A percentile compares a stretch with the other conserved stretches of the same genome.
phyloP scores from a whole-genome alignment of 2,329 filamentous ascomycete species.

The Fusarium sp. region DNA sequence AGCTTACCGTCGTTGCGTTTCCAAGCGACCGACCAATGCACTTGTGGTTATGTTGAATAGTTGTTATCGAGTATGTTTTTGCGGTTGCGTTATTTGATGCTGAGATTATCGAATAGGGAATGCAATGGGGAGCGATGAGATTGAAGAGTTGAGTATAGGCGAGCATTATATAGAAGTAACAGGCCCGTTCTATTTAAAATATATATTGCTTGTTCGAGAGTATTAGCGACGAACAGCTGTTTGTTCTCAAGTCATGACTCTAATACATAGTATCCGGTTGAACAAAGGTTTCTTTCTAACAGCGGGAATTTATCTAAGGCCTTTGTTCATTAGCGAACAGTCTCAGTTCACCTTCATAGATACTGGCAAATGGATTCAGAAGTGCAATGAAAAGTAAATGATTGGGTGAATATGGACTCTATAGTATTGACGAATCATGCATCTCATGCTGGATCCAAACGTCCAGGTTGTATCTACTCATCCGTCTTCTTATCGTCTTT shows the following conservation, averaged over 20 bases:
- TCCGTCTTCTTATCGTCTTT: constrained; percentile 6
- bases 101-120: neutral
- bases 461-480: constrained; percentile 3
- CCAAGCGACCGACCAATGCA: neutral
- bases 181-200: neutral
- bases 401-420: constrained; percentile 8
- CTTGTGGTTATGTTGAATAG: neutral
- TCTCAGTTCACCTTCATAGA: neutral
- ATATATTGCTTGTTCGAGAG: neutral
- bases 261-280: neutral
- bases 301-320: neutral
- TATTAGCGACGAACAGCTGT: neutral
- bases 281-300: neutral
- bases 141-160: neutral
- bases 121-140: neutral
- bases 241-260: neutral
- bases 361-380: neutral
- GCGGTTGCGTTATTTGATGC: neutral
- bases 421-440: neutral
- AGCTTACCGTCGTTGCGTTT: neutral
- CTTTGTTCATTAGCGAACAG: neutral
- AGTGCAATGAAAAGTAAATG: neutral
- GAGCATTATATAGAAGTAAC: neutral
- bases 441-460: neutral
- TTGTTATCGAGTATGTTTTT: neutral